Percentiles rank a stretch among this genome's conserved stretches.
phyloP scores from a whole-genome alignment of 768 basidiomycete species.

The Termitomyces sp. region DNA sequence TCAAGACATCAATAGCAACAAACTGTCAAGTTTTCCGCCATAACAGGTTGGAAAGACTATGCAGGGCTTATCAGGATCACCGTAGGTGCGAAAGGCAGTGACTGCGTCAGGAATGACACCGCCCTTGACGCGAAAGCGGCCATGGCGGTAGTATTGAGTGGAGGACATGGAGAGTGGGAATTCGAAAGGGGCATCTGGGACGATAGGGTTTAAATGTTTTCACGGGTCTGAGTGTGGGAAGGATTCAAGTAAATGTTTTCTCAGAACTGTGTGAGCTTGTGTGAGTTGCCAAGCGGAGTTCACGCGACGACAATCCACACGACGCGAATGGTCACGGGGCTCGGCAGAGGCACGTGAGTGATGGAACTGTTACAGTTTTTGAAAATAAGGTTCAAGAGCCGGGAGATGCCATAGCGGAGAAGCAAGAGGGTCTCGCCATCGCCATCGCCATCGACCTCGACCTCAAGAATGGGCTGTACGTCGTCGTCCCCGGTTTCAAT shows the following conservation, averaged over 20 bases:
- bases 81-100: constrained; percentile 56
- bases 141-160: constrained; percentile 50
- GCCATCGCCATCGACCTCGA: constrained; percentile 42
- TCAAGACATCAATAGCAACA: constrained; percentile 15
- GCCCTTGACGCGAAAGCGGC: constrained; percentile 48
- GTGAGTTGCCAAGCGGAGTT: neutral
- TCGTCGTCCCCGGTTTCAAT: constrained; percentile 25
- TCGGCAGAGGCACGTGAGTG: neutral
- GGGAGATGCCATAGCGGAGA: constrained; percentile 22
- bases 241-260: no score
- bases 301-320: neutral
- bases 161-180: constrained; percentile 9
- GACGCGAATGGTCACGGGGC: constrained; percentile 6
- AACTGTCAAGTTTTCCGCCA: constrained; percentile 50
- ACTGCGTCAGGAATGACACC: constrained; percentile 53
- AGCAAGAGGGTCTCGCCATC: neutral
- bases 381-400: constrained; percentile 43
- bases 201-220: neutral
- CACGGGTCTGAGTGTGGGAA: no score
- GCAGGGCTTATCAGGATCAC: constrained; percentile 48
- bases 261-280: no score
- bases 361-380: constrained; percentile 36
- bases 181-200: neutral
- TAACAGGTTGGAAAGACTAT: constrained; percentile 58
- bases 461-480: constrained; percentile 84